A percentile compares a stretch with the other conserved stretches of the same genome.
These are phyloP conservation scores for Globomyces pollinis-pini DNA, from an alignment of 192 early-diverging fungal species.

Conservation along the genomic window DNA sequence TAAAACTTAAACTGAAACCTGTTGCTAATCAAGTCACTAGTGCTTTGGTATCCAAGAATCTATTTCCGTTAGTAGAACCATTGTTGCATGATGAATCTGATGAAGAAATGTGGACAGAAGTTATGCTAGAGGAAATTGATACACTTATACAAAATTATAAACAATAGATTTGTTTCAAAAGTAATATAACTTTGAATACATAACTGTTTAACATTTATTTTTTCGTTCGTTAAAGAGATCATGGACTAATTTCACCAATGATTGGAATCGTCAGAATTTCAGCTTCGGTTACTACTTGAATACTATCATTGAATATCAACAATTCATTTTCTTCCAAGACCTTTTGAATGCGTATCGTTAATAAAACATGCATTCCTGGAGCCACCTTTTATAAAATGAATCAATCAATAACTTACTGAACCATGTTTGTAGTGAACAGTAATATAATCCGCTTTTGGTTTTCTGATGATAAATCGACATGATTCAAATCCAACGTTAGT, in stretches of 20 bases:
- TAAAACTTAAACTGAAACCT: background rate
- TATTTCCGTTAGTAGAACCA: background rate
- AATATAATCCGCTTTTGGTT: conserved; percentile 3
- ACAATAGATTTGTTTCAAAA: too few species aligned
- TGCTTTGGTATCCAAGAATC: background rate
- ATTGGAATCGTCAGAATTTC: conserved; percentile 21
- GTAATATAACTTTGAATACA: too few species aligned
- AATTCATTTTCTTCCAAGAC: background rate
- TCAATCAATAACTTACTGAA: conserved; percentile 8
- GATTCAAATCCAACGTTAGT: conserved; percentile 27
- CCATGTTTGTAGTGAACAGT: conserved; percentile 21
- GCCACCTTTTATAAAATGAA: conserved; percentile 23
- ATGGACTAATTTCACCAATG: too few species aligned
- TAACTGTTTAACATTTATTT: too few species aligned
- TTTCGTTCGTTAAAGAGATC: too few species aligned
- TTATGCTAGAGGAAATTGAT: background rate
- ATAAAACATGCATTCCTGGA: conserved; percentile 25
- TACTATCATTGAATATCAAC: background rate
- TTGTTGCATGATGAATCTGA: too few species aligned
- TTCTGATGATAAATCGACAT: conserved; percentile 17
- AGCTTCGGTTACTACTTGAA: conserved; percentile 24
- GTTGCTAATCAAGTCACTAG: background rate
- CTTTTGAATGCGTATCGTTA: conserved; percentile 7
- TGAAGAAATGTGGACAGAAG: background rate
- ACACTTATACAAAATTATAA: too few species aligned